Conservation (phyloP, 1,284 basidiomycete species). For the Erythrobasidium hasegawianum region DNA sequence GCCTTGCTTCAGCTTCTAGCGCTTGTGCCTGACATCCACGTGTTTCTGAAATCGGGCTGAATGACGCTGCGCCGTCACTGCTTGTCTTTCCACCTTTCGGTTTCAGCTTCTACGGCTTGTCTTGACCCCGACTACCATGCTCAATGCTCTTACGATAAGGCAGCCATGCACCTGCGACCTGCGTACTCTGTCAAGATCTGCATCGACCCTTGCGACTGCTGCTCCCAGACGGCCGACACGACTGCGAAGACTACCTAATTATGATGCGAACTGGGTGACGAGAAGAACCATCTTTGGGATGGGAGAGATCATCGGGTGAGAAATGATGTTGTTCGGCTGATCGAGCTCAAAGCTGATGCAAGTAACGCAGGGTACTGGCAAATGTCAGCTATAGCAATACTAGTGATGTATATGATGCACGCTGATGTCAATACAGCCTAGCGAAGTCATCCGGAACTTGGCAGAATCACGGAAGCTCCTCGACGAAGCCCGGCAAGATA, state of each 20-base stretch:
- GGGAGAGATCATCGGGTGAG: constrained; percentile 62
- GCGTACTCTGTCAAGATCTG: background rate
- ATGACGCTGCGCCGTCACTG: too few species aligned
- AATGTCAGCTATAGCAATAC: constrained; percentile 52
- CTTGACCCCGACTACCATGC: too few species aligned
- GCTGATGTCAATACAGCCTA: constrained; percentile 52
- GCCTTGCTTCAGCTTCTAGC: too few species aligned
- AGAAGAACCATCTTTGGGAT: constrained; percentile 63
- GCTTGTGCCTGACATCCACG: too few species aligned
- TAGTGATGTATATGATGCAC: background rate
- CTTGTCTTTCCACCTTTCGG: too few species aligned
- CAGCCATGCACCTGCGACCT: background rate
- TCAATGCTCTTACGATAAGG: background rate
- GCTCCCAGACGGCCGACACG: constrained; percentile 4
- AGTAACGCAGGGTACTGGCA: constrained; percentile 55
- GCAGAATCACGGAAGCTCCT: constrained; percentile 68
- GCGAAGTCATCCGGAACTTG: constrained; percentile 68
- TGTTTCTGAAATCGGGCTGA: too few species aligned
- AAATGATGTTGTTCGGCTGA: background rate
- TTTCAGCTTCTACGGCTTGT: too few species aligned
- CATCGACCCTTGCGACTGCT: background rate
- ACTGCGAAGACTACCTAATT: constrained; percentile 32
- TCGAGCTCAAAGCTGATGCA: background rate
- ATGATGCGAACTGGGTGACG: constrained; percentile 14
- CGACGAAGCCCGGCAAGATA: constrained; percentile 68